Evolutionary conservation across 129 eudicot species (phyloP), one percentile per base, ranked within the genome.

Genomic region (Chrysanthemum seticuspe): DNA sequence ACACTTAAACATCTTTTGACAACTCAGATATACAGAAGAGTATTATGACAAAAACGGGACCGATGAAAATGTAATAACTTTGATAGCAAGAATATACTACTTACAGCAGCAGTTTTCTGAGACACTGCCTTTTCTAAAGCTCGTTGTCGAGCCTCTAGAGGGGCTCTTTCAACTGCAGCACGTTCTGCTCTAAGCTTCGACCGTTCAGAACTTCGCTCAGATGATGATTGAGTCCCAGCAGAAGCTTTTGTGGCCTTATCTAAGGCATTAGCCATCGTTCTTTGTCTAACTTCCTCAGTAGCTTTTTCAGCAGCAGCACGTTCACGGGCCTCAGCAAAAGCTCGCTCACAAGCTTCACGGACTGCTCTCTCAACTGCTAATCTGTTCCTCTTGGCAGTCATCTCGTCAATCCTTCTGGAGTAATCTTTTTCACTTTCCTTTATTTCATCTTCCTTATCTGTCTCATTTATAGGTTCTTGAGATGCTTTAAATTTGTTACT

Each of bases 151-250:
- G 99, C 99, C 83, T 95, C 99, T 67, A 87, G 75, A n/a, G 95
- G 87, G 48, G 96, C 99, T 71, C 97, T 81, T 79, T 95, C 99
- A 6, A 95, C 99, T 10, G 99, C 99, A 74, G 99, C 99, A 29
- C 97, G 96, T 70, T 91, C 97, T 1, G 96, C 89, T 77, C 83
- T 86, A 66, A 81, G 89, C 84, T 91, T 95, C 15, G 95, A 94
- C 57, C 81, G 83, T 2, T 54, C 71, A 51, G 88, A 73, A 27
- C 82, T 76, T 77, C 73, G 88, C 18, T 88, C 92, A n/a, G 87
- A 76, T 45, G 87, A 59, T 36, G 62, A 49, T 34, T 44, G 52
- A 4, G 67, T 67, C 53, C 62, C 82, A 51, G 73, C 73, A 69
- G 91, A 68, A 45, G 84, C 82, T 79, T 86, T 94, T 53, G 85